Evolutionary conservation across 2,329 filamentous ascomycete species (phyloP).

Genomic region (Cladosporium oxysporum): DNA sequence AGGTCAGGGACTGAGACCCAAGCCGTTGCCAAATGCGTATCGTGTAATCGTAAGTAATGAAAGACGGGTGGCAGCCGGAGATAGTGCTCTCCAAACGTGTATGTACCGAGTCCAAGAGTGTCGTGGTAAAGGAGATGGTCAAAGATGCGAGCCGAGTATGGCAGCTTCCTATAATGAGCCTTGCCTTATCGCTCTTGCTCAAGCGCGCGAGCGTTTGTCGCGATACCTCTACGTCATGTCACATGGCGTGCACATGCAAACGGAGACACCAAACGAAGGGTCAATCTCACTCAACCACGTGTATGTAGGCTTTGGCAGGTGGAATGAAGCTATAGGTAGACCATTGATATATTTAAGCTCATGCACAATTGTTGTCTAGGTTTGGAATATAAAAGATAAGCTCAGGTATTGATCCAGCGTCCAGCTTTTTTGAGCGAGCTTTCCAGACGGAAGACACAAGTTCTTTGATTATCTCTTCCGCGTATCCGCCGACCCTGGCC

Average conservation of each 20-base stretch:
- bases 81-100: neutral
- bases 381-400: neutral
- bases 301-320: neutral
- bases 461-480: neutral
- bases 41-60: slow-evolving; percentile 6
- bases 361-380: neutral
- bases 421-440: neutral
- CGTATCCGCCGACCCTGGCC: neutral
- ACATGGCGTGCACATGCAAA: neutral
- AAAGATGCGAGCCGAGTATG: neutral
- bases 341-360: neutral
- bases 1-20: slow-evolving; percentile 14
- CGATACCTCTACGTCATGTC: slow-evolving; percentile 4
- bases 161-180: neutral
- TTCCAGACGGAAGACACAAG: neutral
- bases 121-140: neutral
- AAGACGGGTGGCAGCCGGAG: neutral
- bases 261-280: neutral
- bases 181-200: slow-evolving; percentile 1
- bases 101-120: neutral
- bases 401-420: neutral
- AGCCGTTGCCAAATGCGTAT: slow-evolving; percentile 8
- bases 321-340: neutral
- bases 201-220: slow-evolving; percentile 1
- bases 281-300: neutral